Percentiles rank a stretch among this genome's conserved stretches.
Evolutionary conservation across 2,329 filamentous ascomycete genomes (phyloP).

Genomic region (Venturia asperata): DNA sequence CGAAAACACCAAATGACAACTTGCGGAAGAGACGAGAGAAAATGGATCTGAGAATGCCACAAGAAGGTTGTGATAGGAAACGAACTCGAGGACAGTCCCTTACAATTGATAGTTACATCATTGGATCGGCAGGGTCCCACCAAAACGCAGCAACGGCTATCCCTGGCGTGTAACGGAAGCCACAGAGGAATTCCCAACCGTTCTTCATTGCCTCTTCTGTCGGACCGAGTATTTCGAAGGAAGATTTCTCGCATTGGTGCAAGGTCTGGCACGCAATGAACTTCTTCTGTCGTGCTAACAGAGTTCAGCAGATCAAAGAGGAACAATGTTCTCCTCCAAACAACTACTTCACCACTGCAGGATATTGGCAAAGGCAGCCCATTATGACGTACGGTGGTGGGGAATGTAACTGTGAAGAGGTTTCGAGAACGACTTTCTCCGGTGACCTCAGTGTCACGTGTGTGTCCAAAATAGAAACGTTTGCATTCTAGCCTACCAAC

Average conservation of each 20-base stretch:
- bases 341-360: too few species aligned
- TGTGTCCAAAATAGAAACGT: neutral
- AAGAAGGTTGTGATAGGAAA: neutral
- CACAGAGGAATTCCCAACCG: neutral
- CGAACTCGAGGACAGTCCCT: neutral
- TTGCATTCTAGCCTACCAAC: neutral
- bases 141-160: neutral
- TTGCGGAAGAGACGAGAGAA: neutral
- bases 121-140: constrained; percentile 8
- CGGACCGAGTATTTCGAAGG: neutral
- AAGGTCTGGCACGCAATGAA: too few species aligned
- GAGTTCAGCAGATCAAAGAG: too few species aligned
- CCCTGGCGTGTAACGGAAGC: constrained; percentile 7
- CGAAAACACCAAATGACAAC: neutral
- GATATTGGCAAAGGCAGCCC: too few species aligned
- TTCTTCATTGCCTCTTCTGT: too few species aligned
- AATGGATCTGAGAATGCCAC: neutral
- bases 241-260: neutral
- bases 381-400: neutral
- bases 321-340: neutral
- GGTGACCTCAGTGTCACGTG: neutral
- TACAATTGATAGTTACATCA: neutral
- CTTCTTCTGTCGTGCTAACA: too few species aligned
- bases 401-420: neutral
- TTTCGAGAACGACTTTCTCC: neutral